phyloP scores from a whole-genome alignment of 1,139 yeast genomes.

The Candida albicans region DNA sequence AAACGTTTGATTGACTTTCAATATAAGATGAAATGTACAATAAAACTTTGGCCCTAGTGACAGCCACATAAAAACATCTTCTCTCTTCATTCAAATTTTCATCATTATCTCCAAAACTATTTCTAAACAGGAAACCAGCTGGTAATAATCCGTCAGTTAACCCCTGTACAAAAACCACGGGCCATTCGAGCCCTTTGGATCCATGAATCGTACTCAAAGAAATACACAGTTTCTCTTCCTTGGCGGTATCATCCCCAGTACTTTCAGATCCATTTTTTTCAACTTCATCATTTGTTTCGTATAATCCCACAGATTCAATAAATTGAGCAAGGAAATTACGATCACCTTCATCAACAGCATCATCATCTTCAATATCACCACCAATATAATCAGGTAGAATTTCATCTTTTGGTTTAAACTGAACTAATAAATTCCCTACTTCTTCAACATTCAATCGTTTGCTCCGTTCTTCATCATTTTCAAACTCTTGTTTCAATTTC shows the following conservation, averaged over 20 bases:
- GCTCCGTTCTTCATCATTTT: slow-evolving; percentile 20
- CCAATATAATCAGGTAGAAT: slow-evolving; percentile 44
- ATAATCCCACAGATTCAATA: slow-evolving; percentile 62
- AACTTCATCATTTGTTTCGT: slow-evolving; percentile 30
- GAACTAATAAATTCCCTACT: slow-evolving; percentile 43
- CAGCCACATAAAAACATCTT: slow-evolving; percentile 82
- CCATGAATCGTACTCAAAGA: slow-evolving; percentile 79
- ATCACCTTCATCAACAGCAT: slow-evolving; percentile 16
- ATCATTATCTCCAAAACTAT: slow-evolving; percentile 4
- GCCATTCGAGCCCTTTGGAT: slow-evolving; percentile 95
- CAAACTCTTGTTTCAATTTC: slow-evolving; percentile 33
- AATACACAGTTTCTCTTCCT: slow-evolving; percentile 21
- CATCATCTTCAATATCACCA: slow-evolving; percentile 9
- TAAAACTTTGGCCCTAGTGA: slow-evolving; percentile 71
- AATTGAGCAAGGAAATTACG: slow-evolving; percentile 48
- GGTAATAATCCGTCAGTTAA: slow-evolving; percentile 64
- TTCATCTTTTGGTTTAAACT: slow-evolving; percentile 53
- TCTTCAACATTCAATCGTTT: slow-evolving; percentile 41
- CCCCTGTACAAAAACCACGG: slow-evolving; percentile 80
- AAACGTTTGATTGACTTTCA: slow-evolving; percentile 17
- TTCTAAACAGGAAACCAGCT: slow-evolving; percentile 38
- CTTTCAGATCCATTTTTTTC: slow-evolving; percentile 13
- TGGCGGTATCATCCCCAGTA: slow-evolving; percentile 21
- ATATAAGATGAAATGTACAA: slow-evolving; percentile 38
- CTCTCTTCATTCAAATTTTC: slow-evolving; percentile 69